Evolutionary conservation across 176 grass and related monocot genomes (phyloP).

Genomic region (Carex scoparia): DNA sequence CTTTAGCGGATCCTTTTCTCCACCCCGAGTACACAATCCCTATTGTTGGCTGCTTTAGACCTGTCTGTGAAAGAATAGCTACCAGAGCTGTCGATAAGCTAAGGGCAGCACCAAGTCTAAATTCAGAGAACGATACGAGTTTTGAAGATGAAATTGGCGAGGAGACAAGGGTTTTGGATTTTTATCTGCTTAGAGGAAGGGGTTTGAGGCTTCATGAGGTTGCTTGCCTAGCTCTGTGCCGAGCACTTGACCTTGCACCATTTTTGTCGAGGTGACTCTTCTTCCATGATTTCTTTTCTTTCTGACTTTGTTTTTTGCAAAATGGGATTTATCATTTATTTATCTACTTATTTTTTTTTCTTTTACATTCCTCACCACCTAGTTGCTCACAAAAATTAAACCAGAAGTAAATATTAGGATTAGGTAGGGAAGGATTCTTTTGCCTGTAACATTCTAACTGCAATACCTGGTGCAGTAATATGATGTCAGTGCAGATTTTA

Average conservation of each 20-base stretch:
- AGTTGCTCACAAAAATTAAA: not conserved
- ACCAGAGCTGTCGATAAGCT: constrained; percentile 51
- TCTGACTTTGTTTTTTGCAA: not conserved
- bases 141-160: constrained; percentile 63
- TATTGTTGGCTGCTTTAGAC: constrained; percentile 74
- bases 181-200: constrained; percentile 66
- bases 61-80: constrained; percentile 41
- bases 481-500: not conserved
- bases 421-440: not conserved
- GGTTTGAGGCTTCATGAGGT: constrained; percentile 83
- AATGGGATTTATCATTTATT: not conserved
- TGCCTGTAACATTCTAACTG: not conserved
- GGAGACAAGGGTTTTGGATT: constrained; percentile 50
- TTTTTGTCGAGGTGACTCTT: constrained; percentile 55
- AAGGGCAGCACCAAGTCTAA: constrained; percentile 26
- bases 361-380: not conserved
- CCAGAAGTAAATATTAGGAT: not conserved
- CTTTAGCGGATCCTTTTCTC: constrained; percentile 71
- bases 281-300: not conserved
- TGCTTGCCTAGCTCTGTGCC: constrained; percentile 54
- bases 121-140: constrained; percentile 22
- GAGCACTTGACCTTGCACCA: constrained; percentile 63
- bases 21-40: constrained; percentile 73
- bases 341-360: too few relatives aligned
- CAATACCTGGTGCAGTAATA: not conserved